Conservation (phyloP, 208 protist species). For the Acanthamoeba healyi region DNA sequence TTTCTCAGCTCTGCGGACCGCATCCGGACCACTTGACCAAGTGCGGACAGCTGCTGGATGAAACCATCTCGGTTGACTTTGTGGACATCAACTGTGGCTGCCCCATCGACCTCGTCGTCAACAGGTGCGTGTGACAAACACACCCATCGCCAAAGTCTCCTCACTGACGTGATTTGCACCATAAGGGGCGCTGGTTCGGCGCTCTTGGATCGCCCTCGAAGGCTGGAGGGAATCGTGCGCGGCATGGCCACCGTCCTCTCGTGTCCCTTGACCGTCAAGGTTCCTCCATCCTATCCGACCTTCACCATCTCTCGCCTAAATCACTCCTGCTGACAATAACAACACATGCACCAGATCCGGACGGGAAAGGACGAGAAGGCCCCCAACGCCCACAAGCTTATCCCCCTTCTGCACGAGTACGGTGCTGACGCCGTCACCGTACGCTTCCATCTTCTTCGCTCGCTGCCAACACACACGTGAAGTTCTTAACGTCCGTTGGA, state of each 20-base stretch:
- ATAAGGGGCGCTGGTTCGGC: slow-evolving; percentile 89
- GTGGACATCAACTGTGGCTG: slow-evolving; percentile 97
- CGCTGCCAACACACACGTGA: neutral
- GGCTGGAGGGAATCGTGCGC: slow-evolving; percentile 86
- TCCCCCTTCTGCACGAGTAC: slow-evolving; percentile 91
- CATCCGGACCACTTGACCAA: slow-evolving; percentile 75
- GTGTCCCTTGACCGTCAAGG: slow-evolving; percentile 93
- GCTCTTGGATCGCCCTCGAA: slow-evolving; percentile 91
- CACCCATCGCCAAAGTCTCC: no score
- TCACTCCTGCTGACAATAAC: neutral
- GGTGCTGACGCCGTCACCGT: slow-evolving; percentile 94
- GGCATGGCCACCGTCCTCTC: slow-evolving; percentile 85
- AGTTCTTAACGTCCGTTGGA: neutral
- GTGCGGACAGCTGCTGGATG: slow-evolving; percentile 78
- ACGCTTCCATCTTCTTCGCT: neutral
- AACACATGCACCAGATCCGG: slow-evolving; percentile 1
- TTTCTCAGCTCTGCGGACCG: slow-evolving; percentile 73
- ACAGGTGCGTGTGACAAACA: slow-evolving; percentile 90
- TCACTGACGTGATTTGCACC: neutral
- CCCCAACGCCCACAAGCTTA: slow-evolving; percentile 93
- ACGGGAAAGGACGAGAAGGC: slow-evolving; percentile 92
- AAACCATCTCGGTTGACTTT: slow-evolving; percentile 93
- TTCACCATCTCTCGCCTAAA: neutral
- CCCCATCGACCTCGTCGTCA: slow-evolving; percentile 95
- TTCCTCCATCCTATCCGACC: neutral